Percentiles rank a stretch among this genome's conserved stretches.
These are phyloP conservation scores for Fusarium sterilihyphosum DNA, from an alignment of 2,329 filamentous ascomycete genomes.

Conservation along the genomic window DNA sequence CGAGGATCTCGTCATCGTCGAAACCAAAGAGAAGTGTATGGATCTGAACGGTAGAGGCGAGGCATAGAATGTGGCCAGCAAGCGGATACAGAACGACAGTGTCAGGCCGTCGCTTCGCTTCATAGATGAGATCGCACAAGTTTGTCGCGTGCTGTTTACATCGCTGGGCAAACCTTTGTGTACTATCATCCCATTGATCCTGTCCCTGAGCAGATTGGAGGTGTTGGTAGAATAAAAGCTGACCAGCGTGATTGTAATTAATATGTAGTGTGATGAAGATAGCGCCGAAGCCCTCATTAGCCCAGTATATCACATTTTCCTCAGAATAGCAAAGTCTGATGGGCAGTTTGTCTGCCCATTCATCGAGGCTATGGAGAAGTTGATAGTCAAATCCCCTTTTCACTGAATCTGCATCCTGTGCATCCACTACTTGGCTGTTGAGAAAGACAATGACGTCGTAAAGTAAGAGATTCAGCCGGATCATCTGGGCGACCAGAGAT, in stretches of 20 bases:
- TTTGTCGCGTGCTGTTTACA: not conserved
- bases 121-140: not conserved
- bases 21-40: not conserved
- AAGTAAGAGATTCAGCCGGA: not conserved
- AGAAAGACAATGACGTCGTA: not conserved
- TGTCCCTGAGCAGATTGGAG: not conserved
- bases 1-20: slow-evolving; percentile 42
- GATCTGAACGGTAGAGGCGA: not conserved
- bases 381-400: not conserved
- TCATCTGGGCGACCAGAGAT: not conserved
- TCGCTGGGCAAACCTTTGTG: not conserved
- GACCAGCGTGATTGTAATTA: not conserved
- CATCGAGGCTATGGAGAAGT: not conserved
- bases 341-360: not conserved
- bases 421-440: not conserved
- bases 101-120: not conserved
- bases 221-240: not conserved
- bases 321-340: not conserved
- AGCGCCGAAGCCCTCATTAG: not conserved
- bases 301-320: not conserved
- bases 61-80: not conserved
- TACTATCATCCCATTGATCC: not conserved
- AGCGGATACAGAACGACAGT: not conserved
- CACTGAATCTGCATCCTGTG: not conserved
- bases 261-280: not conserved